A percentile compares a stretch with the other conserved stretches of the same genome.
Evolutionary conservation across 2,329 filamentous ascomycete genomes (phyloP).

Genomic region (Penicillium sp.): DNA sequence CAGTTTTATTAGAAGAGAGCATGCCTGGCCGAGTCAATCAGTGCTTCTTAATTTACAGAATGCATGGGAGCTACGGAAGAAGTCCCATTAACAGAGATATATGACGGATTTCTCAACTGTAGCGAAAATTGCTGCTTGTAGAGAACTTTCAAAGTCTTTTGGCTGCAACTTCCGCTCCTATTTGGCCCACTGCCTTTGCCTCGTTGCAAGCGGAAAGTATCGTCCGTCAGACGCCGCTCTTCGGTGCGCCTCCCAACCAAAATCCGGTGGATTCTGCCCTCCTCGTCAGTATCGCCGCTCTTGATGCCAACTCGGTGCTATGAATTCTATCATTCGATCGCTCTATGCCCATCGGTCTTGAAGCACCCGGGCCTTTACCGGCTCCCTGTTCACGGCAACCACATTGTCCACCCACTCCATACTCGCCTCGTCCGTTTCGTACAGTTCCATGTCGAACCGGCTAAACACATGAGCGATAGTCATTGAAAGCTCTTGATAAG

Average conservation of each 20-base stretch:
- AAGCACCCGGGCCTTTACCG: not conserved
- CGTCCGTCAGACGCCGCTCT: too few species aligned
- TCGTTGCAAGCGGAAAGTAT: too few species aligned
- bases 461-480: not conserved
- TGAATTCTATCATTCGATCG: too few species aligned
- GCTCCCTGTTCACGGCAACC: not conserved
- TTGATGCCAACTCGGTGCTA: too few species aligned
- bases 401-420: slow-evolving; percentile 5
- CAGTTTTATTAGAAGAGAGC: not conserved
- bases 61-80: not conserved
- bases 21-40: not conserved
- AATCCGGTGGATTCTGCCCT: too few species aligned
- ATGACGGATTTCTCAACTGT: too few species aligned
- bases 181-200: too few species aligned
- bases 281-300: too few species aligned
- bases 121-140: too few species aligned
- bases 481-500: not conserved
- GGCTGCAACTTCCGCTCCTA: too few species aligned
- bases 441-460: not conserved
- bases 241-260: too few species aligned
- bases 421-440: not conserved
- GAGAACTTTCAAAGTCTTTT: too few species aligned
- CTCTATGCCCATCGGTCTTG: not conserved
- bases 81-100: not conserved
- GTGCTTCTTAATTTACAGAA: not conserved